These are phyloP conservation scores for Tetrahymena malaccensis DNA, from an alignment of 73 alveolate species.

Conservation along the genomic window DNA sequence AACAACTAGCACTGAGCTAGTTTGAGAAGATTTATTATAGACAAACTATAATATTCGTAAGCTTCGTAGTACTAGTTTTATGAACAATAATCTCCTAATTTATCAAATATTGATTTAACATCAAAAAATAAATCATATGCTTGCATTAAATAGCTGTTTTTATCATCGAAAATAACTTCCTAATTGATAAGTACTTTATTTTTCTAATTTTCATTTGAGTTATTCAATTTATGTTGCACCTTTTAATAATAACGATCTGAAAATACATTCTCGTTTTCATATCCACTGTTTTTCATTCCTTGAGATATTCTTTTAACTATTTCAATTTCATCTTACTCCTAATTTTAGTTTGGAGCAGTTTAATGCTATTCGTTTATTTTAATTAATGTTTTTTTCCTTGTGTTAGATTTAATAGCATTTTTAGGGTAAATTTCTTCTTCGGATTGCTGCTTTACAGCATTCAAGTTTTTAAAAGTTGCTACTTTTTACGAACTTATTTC, in stretches of 20 bases:
- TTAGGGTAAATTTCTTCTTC: background rate
- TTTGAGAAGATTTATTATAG: background rate
- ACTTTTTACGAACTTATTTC: background rate
- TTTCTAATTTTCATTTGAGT: background rate
- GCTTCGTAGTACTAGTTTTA: background rate
- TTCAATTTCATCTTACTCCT: background rate
- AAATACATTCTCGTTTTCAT: background rate
- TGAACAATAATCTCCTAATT: background rate
- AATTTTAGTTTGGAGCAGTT: background rate
- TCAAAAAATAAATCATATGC: background rate
- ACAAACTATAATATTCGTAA: background rate
- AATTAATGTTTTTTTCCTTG: background rate
- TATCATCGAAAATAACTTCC: background rate
- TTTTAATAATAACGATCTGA: background rate
- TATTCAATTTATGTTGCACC: background rate
- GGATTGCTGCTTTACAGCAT: background rate
- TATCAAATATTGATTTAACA: background rate
- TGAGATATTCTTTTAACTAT: background rate
- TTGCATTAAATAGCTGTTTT: background rate
- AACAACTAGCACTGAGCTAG: background rate
- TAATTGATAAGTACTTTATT: background rate
- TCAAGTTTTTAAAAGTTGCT: background rate
- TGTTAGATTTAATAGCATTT: background rate
- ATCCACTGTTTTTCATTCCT: background rate
- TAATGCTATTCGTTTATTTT: background rate